Conservation (phyloP, 2,329 filamentous ascomycete genomes). For the Neofusicoccum ribis region DNA sequence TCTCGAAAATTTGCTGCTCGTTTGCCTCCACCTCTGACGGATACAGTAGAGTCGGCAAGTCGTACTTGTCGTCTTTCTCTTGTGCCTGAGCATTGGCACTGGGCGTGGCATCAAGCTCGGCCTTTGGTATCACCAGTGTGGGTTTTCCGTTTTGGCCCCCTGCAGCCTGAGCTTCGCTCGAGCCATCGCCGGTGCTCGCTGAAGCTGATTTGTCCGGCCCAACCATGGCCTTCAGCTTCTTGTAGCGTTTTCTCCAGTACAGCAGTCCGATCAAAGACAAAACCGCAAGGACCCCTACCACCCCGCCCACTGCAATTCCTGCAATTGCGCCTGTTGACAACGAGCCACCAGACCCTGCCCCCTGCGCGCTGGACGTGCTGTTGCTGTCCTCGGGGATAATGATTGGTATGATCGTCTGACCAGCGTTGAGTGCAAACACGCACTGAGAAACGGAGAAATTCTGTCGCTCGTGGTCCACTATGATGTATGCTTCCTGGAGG, state of each 20-base stretch:
- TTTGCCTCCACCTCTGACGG: slow-evolving; percentile 36
- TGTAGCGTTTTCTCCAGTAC: slow-evolving; percentile 28
- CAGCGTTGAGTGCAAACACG: slow-evolving; percentile 33
- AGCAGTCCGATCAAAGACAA: slow-evolving; percentile 32
- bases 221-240: background rate
- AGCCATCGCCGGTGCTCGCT: slow-evolving; percentile 1
- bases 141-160: slow-evolving; percentile 5
- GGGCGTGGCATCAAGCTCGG: slow-evolving; percentile 37
- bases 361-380: background rate
- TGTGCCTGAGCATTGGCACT: background rate
- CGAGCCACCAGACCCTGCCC: background rate
- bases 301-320: slow-evolving; percentile 46
- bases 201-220: slow-evolving; percentile 22
- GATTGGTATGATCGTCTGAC: slow-evolving; percentile 35
- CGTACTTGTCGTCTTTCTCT: background rate
- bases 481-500: slow-evolving; percentile 64
- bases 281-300: slow-evolving; percentile 35
- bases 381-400: slow-evolving; percentile 25
- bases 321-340: slow-evolving; percentile 41
- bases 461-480: slow-evolving; percentile 50
- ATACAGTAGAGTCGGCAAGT: background rate
- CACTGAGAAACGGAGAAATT: slow-evolving; percentile 49
- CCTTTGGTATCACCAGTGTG: slow-evolving; percentile 45
- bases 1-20: slow-evolving; percentile 48
- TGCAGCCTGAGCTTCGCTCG: background rate